Conservation (phyloP, 495 filamentous ascomycete species). For the Mytilinidion resinicola region DNA sequence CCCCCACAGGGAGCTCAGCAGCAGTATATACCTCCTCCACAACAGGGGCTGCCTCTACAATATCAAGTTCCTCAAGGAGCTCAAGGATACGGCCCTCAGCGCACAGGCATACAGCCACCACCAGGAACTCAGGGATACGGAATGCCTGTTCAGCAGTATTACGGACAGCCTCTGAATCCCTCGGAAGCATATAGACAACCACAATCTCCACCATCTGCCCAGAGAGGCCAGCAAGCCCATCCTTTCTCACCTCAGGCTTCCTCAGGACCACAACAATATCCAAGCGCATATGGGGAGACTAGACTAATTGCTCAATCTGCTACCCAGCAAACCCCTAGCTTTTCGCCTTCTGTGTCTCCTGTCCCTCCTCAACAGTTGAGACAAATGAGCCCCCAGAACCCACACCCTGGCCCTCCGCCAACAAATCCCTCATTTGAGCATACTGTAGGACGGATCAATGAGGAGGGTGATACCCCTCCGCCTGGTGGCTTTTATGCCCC, state of each 20-base stretch:
- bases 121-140: background rate
- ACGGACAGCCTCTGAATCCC: no score
- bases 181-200: no score
- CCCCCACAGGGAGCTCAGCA: conserved; percentile 7
- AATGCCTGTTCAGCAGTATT: no score
- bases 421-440: conserved; percentile 3
- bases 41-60: conserved; percentile 9
- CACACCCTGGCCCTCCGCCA: background rate
- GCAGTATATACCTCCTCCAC: background rate
- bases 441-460: background rate
- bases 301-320: conserved; percentile 10
- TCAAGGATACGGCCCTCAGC: conserved; percentile 1
- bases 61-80: background rate
- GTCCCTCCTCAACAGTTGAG: background rate
- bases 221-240: background rate
- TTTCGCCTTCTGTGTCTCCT: background rate
- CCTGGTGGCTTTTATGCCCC: conserved; percentile 15
- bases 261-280: background rate
- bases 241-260: background rate
- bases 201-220: no score
- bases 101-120: background rate
- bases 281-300: conserved; percentile 18
- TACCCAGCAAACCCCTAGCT: conserved; percentile 1
- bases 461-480: background rate
- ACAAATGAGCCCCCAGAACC: conserved; percentile 1